Base-by-base conservation (phyloP, 2,329 filamentous ascomycete genomes). In the Colletotrichum horii region DNA sequence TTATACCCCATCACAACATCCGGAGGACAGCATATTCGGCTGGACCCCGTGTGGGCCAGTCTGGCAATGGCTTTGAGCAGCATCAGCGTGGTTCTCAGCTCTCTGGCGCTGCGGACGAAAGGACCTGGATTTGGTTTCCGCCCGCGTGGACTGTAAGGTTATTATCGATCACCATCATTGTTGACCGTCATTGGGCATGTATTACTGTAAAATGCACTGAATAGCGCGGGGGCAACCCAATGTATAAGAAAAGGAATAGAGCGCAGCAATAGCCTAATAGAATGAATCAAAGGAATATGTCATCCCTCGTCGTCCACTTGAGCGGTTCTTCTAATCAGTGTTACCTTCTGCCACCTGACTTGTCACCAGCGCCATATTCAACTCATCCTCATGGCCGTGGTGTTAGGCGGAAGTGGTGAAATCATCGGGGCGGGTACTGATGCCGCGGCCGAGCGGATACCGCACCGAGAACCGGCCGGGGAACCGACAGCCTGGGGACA, bases 21-120 rank as follows among this genome's bases (percentile, higher is more conserved):
- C 5, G 80, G 82, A 3, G 89, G 88, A 3, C 82, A 82, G 34
- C 93, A 94, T 81, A 84, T 95, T 24, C 86, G 90, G 76, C 85
- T 96, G 62, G 93, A 95, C 82, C 94, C 94, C 0, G 94, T 94
- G 2, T 98, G 96, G 96, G 96, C 96, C 7, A 94, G 93, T 78
- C 85, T 98, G 82, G 96, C 96, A 1, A 98, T 98, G 96, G 96
- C 96, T 30, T 84, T 96, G 83, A 98, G 96, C 84, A 96, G 94
- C 83, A 93, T 98, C 78, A 97, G 94, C 81, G 96, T 98, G 61
- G 94, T 98, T 66, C 85, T 91, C 81, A 98, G 95, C 83, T 96
- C 94, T 85, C 84, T 98, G 80, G 88, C 92, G 66, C 84, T 98
- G 85, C 91, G 93, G 82, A 89, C 83, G 70, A 78, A 82, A 65